Evolutionary conservation across 768 basidiomycete species (phyloP).

Genomic region (Boletus sp.): DNA sequence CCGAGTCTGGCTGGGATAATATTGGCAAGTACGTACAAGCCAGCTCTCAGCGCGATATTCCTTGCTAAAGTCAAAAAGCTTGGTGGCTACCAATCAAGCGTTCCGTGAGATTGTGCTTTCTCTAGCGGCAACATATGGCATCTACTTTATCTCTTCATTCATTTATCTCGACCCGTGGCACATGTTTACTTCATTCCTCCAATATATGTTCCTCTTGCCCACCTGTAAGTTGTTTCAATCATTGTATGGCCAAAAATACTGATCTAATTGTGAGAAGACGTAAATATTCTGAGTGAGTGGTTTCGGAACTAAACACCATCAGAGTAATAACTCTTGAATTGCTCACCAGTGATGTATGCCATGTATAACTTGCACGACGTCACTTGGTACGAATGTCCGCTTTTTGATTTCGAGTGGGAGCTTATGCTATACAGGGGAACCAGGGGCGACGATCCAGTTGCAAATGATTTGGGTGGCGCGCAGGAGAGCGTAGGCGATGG

Average conservation of each 20-base stretch:
- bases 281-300: conserved; percentile 73
- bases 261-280: conserved; percentile 41
- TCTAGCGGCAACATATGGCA: conserved; percentile 71
- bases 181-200: conserved; percentile 89
- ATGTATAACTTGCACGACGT: conserved; percentile 93
- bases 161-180: conserved; percentile 97
- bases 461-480: conserved; percentile 86
- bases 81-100: conserved; percentile 64
- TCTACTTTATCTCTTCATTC: conserved; percentile 83
- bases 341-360: conserved; percentile 74
- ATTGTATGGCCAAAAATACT: conserved; percentile 2
- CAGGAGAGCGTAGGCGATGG: conserved; percentile 86
- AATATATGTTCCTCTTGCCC: conserved; percentile 90
- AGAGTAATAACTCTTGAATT: background rate
- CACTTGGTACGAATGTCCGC: conserved; percentile 51
- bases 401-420: background rate
- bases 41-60: background rate
- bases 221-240: conserved; percentile 45
- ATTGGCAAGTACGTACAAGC: conserved; percentile 56
- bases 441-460: conserved; percentile 85
- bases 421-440: conserved; percentile 62
- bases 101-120: conserved; percentile 86
- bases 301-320: background rate
- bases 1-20: conserved; percentile 70
- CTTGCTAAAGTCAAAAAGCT: conserved; percentile 38